A percentile compares a stretch with the other conserved stretches of the same genome.
Evolutionary conservation across 106 monocot genomes (phyloP).

Genomic region (Cymbidium sinense): DNA sequence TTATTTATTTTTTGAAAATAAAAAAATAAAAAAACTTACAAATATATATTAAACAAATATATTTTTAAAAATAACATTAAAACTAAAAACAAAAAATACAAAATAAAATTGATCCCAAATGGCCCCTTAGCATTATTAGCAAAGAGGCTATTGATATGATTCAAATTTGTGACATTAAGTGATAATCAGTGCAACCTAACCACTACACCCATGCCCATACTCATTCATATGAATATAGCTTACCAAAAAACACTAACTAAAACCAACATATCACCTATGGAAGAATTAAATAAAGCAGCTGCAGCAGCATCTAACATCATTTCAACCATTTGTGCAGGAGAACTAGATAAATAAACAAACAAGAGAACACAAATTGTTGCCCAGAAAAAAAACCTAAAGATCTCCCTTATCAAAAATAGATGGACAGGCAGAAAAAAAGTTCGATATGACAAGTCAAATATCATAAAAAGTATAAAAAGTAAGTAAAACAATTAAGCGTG

Average conservation of each 20-base stretch:
- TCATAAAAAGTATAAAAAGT: no score
- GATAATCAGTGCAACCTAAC: background rate
- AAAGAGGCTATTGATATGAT: background rate
- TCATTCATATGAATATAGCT: background rate
- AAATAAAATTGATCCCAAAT: no score
- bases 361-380: background rate
- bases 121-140: background rate
- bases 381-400: background rate
- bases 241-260: background rate
- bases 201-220: background rate
- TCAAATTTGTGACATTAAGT: background rate
- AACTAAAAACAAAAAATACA: background rate
- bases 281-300: background rate
- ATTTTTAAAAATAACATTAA: no score
- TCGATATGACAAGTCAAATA: background rate
- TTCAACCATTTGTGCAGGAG: background rate
- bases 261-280: background rate
- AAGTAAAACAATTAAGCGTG: background rate
- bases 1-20: no score
- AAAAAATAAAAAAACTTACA: no score
- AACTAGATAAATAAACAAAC: background rate
- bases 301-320: background rate
- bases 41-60: no score
- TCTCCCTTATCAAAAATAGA: background rate
- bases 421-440: background rate